These are phyloP conservation scores for Barnettozyma sucrosica DNA, from an alignment of 805 yeast species.

Conservation along the genomic window DNA sequence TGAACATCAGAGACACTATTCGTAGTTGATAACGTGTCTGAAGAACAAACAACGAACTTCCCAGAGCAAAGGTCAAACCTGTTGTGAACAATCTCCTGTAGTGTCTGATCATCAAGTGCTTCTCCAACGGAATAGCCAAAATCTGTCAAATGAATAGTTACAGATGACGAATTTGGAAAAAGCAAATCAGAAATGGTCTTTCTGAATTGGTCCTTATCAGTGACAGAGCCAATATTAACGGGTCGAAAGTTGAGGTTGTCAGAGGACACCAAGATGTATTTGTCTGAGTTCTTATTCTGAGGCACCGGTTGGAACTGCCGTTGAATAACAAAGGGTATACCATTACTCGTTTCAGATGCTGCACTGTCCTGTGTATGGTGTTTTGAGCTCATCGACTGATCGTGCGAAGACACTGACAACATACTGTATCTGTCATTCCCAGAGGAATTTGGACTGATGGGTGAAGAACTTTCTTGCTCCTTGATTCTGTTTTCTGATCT, in stretches of 20 bases:
- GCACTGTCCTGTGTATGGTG: not conserved
- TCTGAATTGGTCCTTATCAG: constrained; percentile 34
- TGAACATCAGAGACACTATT: constrained; percentile 46
- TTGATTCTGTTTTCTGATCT: constrained; percentile 1
- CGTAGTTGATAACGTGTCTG: constrained; percentile 28
- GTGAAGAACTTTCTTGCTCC: constrained; percentile 10
- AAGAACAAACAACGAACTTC: constrained; percentile 31
- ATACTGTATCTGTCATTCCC: constrained; percentile 9
- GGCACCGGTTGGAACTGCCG: constrained; percentile 35
- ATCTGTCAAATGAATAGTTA: constrained; percentile 59
- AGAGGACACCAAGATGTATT: constrained; percentile 50
- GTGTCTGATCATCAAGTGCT: constrained; percentile 43
- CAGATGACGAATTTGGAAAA: constrained; percentile 21
- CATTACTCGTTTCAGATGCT: constrained; percentile 7
- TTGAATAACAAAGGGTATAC: constrained; percentile 25
- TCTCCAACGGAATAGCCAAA: constrained; percentile 55
- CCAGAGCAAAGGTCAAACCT: constrained; percentile 29
- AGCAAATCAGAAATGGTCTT: constrained; percentile 33
- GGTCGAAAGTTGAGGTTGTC: constrained; percentile 56
- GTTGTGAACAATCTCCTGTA: constrained; percentile 33
- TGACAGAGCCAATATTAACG: constrained; percentile 33
- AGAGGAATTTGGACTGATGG: constrained; percentile 16
- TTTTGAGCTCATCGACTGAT: not conserved
- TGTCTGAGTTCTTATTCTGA: constrained; percentile 27
- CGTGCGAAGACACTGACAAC: constrained; percentile 2